Conservation (phyloP, 2,329 filamentous ascomycete species). For the Sarocladium kiliense region DNA sequence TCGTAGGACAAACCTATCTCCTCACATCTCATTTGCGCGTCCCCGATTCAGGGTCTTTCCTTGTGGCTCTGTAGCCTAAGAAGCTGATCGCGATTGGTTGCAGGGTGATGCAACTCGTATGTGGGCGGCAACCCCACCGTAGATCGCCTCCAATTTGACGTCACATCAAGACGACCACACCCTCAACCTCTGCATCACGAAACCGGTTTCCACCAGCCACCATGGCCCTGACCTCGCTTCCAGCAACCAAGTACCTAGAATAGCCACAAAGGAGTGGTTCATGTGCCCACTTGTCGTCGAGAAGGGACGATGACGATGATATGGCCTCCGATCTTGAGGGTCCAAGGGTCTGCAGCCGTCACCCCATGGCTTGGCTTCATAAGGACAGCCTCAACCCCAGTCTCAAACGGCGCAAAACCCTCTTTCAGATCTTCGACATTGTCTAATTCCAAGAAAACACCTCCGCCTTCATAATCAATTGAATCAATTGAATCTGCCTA, state of each 20-base stretch:
- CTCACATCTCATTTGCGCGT: not conserved
- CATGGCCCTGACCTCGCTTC: not conserved
- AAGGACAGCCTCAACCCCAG: not conserved
- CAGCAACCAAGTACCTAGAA: not conserved
- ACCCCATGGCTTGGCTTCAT: conserved; percentile 2
- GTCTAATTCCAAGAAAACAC: not conserved
- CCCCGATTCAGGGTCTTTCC: not conserved
- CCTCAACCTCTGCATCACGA: not conserved
- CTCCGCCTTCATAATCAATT: too few relatives aligned
- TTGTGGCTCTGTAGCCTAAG: not conserved
- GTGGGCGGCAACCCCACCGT: not conserved
- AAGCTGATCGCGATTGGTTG: not conserved
- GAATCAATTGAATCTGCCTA: too few relatives aligned
- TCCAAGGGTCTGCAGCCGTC: not conserved
- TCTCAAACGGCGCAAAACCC: too few relatives aligned
- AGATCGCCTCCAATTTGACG: conserved; percentile 4
- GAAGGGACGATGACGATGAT: not conserved
- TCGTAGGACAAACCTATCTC: not conserved
- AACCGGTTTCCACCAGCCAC: conserved; percentile 7
- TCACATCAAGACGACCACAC: not conserved
- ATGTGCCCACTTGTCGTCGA: not conserved
- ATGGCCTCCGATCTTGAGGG: not conserved
- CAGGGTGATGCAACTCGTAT: too few relatives aligned
- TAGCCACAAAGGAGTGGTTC: not conserved
- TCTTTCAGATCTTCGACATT: not conserved